These are phyloP conservation scores for Parachaetomium inaequale DNA, from an alignment of 495 filamentous ascomycete genomes.

Conservation along the genomic window DNA sequence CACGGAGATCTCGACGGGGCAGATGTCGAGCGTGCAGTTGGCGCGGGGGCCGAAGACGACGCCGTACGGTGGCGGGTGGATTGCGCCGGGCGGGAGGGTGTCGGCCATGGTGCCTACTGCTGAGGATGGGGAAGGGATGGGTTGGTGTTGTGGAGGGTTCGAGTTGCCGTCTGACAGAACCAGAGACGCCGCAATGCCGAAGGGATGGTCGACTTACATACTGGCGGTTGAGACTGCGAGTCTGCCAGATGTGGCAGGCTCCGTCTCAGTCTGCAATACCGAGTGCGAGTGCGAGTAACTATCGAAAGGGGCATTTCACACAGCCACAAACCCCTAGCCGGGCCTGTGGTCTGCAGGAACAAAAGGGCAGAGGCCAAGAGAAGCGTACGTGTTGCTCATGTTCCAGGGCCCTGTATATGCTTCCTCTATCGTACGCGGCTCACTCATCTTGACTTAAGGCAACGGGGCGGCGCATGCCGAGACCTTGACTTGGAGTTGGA, in stretches of 20 bases:
- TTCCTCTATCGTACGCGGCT: background rate
- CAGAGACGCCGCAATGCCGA: no score
- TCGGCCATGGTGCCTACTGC: background rate
- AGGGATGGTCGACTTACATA: no score
- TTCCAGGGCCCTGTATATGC: background rate
- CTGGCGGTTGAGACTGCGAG: no score
- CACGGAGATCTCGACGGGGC: constrained; percentile 23
- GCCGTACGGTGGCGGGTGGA: constrained; percentile 9
- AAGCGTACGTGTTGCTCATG: background rate
- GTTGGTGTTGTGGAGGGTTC: background rate
- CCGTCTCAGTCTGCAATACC: no score
- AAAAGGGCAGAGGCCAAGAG: background rate
- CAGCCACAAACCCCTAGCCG: background rate
- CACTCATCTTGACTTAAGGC: background rate
- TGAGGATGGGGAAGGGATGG: background rate
- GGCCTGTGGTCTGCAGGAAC: background rate
- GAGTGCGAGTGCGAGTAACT: no score
- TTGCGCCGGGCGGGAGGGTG: background rate
- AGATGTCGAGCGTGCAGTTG: constrained; percentile 32
- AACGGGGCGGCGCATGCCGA: background rate
- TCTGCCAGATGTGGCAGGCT: no score
- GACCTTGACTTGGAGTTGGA: background rate
- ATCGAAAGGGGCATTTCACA: no score
- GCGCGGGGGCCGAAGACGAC: constrained; percentile 23
- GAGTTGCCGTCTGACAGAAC: background rate